These are phyloP conservation scores for Fomitopsis serialis DNA, from an alignment of 768 basidiomycete species.

Conservation along the genomic window DNA sequence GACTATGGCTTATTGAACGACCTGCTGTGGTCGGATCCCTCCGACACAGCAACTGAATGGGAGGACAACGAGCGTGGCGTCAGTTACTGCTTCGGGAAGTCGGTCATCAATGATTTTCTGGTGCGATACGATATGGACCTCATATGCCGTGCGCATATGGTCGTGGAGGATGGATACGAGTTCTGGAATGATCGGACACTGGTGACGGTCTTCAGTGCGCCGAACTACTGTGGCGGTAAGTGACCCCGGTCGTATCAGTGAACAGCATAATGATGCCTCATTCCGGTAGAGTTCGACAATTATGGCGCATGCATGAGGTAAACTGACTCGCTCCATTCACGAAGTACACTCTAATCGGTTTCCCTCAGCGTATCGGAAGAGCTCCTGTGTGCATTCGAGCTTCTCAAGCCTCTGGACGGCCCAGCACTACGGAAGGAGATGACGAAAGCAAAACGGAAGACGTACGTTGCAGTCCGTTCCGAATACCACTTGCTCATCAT, in stretches of 20 bases:
- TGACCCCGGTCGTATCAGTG: too few species aligned
- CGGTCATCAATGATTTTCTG: conserved; percentile 94
- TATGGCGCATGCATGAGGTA: conserved; percentile 95
- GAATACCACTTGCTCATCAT: too few species aligned
- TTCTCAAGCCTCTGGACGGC: conserved; percentile 92
- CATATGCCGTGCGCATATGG: conserved; percentile 99
- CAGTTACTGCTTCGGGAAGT: conserved; percentile 98
- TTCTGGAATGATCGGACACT: conserved; percentile 99
- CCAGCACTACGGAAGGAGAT: conserved; percentile 95
- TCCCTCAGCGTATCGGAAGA: conserved; percentile 85
- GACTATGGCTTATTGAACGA: conserved; percentile 98
- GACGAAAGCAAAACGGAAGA: conserved; percentile 98
- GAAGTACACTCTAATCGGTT: background rate
- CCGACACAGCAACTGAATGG: conserved; percentile 97
- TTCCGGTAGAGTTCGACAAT: conserved; percentile 77
- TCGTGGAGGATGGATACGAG: conserved; percentile 98
- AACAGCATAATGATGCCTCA: too few species aligned
- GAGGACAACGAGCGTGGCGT: conserved; percentile 99
- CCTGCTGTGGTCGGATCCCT: conserved; percentile 96
- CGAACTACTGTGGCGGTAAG: conserved; percentile 94
- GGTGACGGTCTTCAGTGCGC: conserved; percentile 98
- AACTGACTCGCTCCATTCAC: conserved; percentile 9
- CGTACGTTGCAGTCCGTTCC: too few species aligned
- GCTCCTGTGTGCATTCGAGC: conserved; percentile 93
- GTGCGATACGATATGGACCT: conserved; percentile 97